Evolutionary conservation across 2,329 filamentous ascomycete species (phyloP), one percentile per base, ranked within the genome.

Genomic region (Lasiodiplodia citricola): DNA sequence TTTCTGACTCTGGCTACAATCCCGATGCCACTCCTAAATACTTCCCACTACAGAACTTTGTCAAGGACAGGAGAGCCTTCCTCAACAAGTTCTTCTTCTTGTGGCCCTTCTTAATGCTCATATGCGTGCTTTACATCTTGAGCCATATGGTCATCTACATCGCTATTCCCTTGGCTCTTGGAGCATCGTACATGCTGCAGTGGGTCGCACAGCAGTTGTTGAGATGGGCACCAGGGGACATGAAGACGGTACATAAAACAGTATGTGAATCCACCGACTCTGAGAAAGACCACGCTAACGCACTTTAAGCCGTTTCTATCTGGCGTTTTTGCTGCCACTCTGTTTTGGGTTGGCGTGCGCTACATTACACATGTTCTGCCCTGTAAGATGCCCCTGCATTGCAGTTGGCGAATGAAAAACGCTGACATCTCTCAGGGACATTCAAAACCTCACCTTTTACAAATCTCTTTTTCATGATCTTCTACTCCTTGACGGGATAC

Each of bases 171-270:
- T 76, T 93, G 18, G 88, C 91, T 0, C 76, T 92, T 2, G 83
- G 88, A 6, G 83, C 89, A 10, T 87, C 89, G 1, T 94, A 89
- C 80, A 86, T 85, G 10, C 84, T 97, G 74, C 92, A 97, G 74
- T 93, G 88, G 87, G 83, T 89, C 67, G 93, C 92, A 6, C 89
- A 92, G 77, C 91, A 92, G 80, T 83, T 95, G 47, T 84, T 97
- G 68, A 90, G 91, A 71, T 94, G 92, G 84, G 94, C 92, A 21
- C 94, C 94, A 13, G 85, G 91, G 3, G 93, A 97, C 75, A 97
- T 97, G 90, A 91, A 93, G 74, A 88, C 91, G 72, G 90, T 98
- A 74, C 94, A 97, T 78, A 93, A 91, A 81, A 98, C 96, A 69
- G 91, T 93, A 84, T 75, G 90, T 82, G 10, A n/a, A 51, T n/a